Evolutionary conservation across 495 filamentous ascomycete genomes (phyloP).

Genomic region (Terfezia boudieri): DNA sequence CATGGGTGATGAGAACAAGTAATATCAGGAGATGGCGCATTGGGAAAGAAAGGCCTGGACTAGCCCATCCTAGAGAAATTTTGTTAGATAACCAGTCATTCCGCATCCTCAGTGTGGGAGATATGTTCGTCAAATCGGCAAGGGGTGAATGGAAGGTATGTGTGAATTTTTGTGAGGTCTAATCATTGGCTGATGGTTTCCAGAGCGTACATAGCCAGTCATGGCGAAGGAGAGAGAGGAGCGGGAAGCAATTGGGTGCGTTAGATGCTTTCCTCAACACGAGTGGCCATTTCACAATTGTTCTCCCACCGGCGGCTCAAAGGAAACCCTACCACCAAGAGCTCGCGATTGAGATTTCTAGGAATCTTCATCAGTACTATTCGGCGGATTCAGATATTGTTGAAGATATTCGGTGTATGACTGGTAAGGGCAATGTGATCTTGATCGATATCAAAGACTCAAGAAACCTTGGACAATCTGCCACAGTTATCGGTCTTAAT

Average conservation of each 20-base stretch:
- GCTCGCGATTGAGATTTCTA: constrained; percentile 32
- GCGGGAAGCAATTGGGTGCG: constrained; percentile 27
- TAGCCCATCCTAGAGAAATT: constrained; percentile 9
- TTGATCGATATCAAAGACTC: constrained; percentile 9
- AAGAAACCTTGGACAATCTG: background rate
- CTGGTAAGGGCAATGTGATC: constrained; percentile 20
- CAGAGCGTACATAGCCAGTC: too few relatives aligned
- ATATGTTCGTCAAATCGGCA: constrained; percentile 11
- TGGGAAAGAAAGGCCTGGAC: constrained; percentile 2
- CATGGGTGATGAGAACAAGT: constrained; percentile 21
- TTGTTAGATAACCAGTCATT: constrained; percentile 12
- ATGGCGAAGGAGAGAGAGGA: constrained; percentile 4
- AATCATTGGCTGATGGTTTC: constrained; percentile 55
- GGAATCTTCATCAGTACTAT: constrained; percentile 38
- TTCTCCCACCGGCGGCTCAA: constrained; percentile 13
- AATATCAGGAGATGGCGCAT: constrained; percentile 25
- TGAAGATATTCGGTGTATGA: constrained; percentile 2
- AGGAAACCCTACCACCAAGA: constrained; percentile 4
- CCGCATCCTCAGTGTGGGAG: background rate
- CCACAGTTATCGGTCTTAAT: background rate
- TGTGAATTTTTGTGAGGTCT: constrained; percentile 26
- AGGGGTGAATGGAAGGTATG: constrained; percentile 12
- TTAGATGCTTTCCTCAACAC: constrained; percentile 31
- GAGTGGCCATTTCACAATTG: constrained; percentile 25
- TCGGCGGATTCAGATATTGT: constrained; percentile 30